Evolutionary conservation across 1,284 basidiomycete species (phyloP), one percentile per base, ranked within the genome.

Genomic region (Ceratorhiza oryzae-sativae): DNA sequence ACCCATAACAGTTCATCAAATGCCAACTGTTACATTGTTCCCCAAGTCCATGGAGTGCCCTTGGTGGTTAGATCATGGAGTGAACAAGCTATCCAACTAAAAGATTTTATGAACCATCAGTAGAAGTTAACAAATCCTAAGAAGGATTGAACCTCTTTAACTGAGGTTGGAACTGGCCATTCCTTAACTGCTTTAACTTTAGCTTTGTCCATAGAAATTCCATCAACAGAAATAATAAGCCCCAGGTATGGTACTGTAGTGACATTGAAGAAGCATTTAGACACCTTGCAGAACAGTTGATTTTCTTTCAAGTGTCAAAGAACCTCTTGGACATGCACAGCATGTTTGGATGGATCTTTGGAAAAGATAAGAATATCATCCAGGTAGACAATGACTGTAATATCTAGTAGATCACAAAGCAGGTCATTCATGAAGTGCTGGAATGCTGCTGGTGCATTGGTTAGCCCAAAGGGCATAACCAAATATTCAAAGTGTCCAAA

Each of bases 81-180:
- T 2, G 79, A 79, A 0, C 20, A 18, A 1, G 76, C 74, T 25
- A 79, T 76, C 10, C 61, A 32, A 0, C 79, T 76, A 73, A 76
- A 82, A 23, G 74, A 51, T 9, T 63, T 36, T 41, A 82, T 77
- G 73, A 81, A 82, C 13, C 76, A 58, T 0, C 78, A 65, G 67
- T 81, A 82, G 71, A 78, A 80, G 71, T 78, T 78, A 1, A 76
- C 76, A 27, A 82, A 76, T 9, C 80, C 80, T 2, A 81, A 51
- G 74, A 82, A 81, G 1, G 48, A 45, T 67, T 78, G 77, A 25
- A 78, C 45, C 34, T 80, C 73, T 25, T 72, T 73, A 25, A 79
- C 71, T 12, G 45, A 76, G 1, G n/a, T 73, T 0, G 79, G 80
- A 0, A 42, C 23, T 2, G 77, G 78, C 80, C 80, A 81, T 0